Evolutionary conservation across 1,139 yeast species (phyloP).

Genomic region (Diutina mesorugosa): DNA sequence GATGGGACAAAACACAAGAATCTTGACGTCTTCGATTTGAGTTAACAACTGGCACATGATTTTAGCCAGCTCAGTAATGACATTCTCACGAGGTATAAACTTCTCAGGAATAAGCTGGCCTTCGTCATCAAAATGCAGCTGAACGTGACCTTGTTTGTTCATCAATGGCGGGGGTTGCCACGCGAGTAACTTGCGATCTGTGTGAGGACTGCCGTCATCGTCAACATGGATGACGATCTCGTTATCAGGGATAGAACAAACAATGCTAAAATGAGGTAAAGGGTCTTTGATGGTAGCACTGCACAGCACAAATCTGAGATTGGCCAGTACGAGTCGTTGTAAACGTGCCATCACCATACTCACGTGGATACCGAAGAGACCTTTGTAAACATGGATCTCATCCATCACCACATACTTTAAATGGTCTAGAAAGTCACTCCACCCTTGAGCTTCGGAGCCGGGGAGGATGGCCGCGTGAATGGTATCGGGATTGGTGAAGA

Average conservation of each 20-base stretch:
- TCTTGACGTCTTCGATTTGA: conserved; percentile 41
- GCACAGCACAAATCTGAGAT: conserved; percentile 58
- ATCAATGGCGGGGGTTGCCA: conserved; percentile 74
- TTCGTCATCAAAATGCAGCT: conserved; percentile 8
- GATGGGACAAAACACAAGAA: conserved; percentile 83
- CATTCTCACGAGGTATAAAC: conserved; percentile 44
- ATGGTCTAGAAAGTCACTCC: conserved; percentile 57
- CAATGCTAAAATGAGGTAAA: conserved; percentile 47
- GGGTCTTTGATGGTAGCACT: conserved; percentile 87
- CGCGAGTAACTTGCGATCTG: conserved; percentile 57
- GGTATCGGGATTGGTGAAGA: conserved; percentile 93
- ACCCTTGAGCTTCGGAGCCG: conserved; percentile 37
- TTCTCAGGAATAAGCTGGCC: conserved; percentile 3
- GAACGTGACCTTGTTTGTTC: conserved; percentile 38
- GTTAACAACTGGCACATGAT: conserved; percentile 50
- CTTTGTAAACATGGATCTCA: conserved; percentile 81
- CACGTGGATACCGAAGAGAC: conserved; percentile 87
- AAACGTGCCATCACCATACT: conserved; percentile 73
- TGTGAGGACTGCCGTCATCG: conserved; percentile 83
- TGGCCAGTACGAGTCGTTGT: conserved; percentile 41
- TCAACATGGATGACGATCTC: conserved; percentile 37
- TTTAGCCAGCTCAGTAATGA: conserved; percentile 66
- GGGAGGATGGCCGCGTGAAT: conserved; percentile 80
- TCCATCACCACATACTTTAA: conserved; percentile 74
- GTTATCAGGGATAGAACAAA: conserved; percentile 49